phyloP scores from a whole-genome alignment of 257 asterid genomes.

The Ehretia macrophylla region DNA sequence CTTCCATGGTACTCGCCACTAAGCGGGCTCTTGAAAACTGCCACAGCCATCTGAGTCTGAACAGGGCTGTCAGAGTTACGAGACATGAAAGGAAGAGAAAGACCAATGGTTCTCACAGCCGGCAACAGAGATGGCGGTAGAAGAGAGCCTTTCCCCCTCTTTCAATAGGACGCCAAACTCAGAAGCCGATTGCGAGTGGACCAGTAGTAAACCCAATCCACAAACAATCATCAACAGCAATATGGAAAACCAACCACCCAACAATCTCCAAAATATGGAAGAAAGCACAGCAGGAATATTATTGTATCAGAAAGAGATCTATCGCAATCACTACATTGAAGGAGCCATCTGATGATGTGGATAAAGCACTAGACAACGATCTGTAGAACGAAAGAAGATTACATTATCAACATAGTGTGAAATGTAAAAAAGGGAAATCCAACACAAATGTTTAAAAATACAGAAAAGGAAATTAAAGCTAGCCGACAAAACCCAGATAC shows the following conservation, averaged over 20 bases:
- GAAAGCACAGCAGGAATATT: conserved; percentile 11
- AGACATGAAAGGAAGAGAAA: conserved; percentile 57
- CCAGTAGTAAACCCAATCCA: conserved; percentile 19
- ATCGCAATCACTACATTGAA: conserved; percentile 32
- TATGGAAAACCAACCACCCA: conserved; percentile 20
- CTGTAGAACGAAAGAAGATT: conserved; percentile 22
- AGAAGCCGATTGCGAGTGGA: conserved; percentile 37
- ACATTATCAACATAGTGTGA: too few species aligned
- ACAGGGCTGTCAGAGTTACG: conserved; percentile 82
- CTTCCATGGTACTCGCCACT: conserved; percentile 73
- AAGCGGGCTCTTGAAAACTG: conserved; percentile 68
- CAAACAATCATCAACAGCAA: conserved; percentile 45
- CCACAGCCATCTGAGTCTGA: conserved; percentile 95
- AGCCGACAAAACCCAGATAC: too few species aligned
- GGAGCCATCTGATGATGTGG: conserved; percentile 45
- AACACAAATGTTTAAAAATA: neutral
- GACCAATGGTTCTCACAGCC: conserved; percentile 35
- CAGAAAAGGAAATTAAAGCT: neutral
- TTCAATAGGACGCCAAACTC: conserved; percentile 50
- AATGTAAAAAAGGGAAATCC: neutral
- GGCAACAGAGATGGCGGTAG: conserved; percentile 52
- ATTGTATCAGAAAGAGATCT: conserved; percentile 16
- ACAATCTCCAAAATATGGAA: conserved; percentile 10
- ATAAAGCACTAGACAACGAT: conserved; percentile 23
- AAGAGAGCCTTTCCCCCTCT: conserved; percentile 48